These are phyloP conservation scores for Piper betle DNA, from an alignment of 164 flowering plant species.

Conservation along the genomic window DNA sequence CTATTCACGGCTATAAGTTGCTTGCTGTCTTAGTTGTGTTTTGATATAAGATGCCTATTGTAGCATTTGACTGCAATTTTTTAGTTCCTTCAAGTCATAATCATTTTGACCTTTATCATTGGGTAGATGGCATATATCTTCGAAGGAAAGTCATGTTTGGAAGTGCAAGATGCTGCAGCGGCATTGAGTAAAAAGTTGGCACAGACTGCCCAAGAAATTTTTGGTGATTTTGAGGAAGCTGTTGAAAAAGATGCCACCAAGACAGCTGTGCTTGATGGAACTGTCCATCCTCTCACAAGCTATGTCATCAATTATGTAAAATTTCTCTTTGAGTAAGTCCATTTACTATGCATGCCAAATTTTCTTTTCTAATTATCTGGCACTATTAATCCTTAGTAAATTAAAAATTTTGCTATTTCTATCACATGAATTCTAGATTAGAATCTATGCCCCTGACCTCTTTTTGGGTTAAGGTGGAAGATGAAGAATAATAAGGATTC, in stretches of 20 bases:
- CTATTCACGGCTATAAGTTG: no score
- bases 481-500: no score
- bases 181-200: conserved; percentile 78
- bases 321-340: conserved; percentile 83
- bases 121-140: conserved; percentile 25
- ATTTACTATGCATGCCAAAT: not conserved
- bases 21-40: no score
- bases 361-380: not conserved
- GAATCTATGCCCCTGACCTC: no score
- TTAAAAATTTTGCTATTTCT: no score
- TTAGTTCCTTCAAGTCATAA: not conserved
- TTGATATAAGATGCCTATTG: not conserved
- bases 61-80: no score
- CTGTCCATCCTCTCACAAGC: conserved; percentile 97
- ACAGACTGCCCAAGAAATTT: conserved; percentile 83
- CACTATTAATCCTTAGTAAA: no score
- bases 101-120: not conserved
- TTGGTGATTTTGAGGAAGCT: conserved; percentile 91
- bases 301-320: conserved; percentile 92
- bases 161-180: conserved; percentile 62
- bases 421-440: no score
- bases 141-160: conserved; percentile 53
- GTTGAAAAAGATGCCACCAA: conserved; percentile 96
- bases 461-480: no score
- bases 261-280: conserved; percentile 91